Evolutionary conservation across 306 rosid genomes (phyloP), one percentile per base, ranked within the genome.

Genomic region (Cicer pinnatifidum): DNA sequence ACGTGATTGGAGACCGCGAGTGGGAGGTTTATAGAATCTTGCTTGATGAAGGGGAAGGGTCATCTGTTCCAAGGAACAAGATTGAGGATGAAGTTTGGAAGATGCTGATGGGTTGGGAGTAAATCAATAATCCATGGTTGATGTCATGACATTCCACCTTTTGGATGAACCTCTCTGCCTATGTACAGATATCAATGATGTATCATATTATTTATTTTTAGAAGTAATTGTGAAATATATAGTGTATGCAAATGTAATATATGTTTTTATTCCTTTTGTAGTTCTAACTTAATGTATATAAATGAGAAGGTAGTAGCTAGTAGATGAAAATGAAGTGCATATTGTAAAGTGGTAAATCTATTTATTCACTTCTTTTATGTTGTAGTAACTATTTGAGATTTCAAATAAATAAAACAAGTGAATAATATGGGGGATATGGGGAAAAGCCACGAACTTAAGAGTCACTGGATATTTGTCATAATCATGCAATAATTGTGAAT

Each of bases 21-120:
- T 94, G 96, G 92, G 99, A 94, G 78, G 96, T 94, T 13, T 94
- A 91, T 75, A 87, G 90, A 85, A 77, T 94, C 83, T 78, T 94
- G 91, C 91, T 94, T 44, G 96, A 90, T 78, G 99, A 94, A 85
- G 90, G 96, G 40, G 93, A 84, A 38, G 92, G 84, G 1, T 52
- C 74, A 44, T 56, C 75, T 16, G 80, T 90, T 71, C 86, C 92
- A 20, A 75, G 89, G 83, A 80, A 66, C 79, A 82, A 72, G 81
- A 86, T 94, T 79, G 88, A 88, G 82, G 93, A 84, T 52, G 84
- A 86, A 72, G 96, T 90, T 43, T 88, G 97, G 92, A 91, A 89
- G 83, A 87, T 85, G 97, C 82, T 94, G 82, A 91, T 94, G 99
- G 99, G 97, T 44, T 94, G 97, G 97, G 90, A 86, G 43, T 91